Base-by-base conservation (phyloP, 2,329 filamentous ascomycete species). In the Acarospora socialis region DNA sequence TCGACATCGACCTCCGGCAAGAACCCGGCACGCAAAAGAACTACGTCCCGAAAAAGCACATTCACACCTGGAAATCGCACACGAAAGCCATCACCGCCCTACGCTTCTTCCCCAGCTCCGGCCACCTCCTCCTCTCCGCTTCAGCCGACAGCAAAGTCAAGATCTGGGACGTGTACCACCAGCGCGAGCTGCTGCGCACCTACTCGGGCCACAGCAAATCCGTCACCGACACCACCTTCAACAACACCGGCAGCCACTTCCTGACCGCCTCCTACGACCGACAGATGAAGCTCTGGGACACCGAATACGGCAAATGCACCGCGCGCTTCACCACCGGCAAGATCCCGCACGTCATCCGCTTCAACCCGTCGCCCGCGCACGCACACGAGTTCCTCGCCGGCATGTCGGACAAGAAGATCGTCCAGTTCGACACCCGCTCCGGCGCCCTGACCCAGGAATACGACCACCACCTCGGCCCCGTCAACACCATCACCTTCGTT, bases 331-430 rank as follows among this genome's bases (percentile, higher is more conserved):
- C 78, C 12, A 92, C 82, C 1, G 87, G 87, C 50, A 92, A 92
- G 62, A 95, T 84, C 9, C 87, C 90, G 4, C 90, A 98, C 51
- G 86, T 93, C 32, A 67, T 98, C 45, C 77, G 81, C 44, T 95
- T 95, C 67, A 92, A 95, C 56, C 86, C 87, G 0, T 72, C 75
- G 29, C 62, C 68, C 0, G 75, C 80, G 33, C 73, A 78, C 43
- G 72, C 77, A 6, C 79, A 90, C 52, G 87, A 95, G 55, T 98
- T 98, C 56, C 60, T 98, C 34, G 86, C 84, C 1, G 90, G 90
- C 48, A 92, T 95, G 82, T 90, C 82, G 21, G 87, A 98, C 57
- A 98, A 98, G 66, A 94, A 94, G 65, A 98, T 98, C 45, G 70
- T 98, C 24, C 90, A 98, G 52, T 98, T 92, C 56, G 90, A 98